These are phyloP conservation scores for Fusarium albidum DNA, from an alignment of 2,329 filamentous ascomycete genomes.

Conservation along the genomic window DNA sequence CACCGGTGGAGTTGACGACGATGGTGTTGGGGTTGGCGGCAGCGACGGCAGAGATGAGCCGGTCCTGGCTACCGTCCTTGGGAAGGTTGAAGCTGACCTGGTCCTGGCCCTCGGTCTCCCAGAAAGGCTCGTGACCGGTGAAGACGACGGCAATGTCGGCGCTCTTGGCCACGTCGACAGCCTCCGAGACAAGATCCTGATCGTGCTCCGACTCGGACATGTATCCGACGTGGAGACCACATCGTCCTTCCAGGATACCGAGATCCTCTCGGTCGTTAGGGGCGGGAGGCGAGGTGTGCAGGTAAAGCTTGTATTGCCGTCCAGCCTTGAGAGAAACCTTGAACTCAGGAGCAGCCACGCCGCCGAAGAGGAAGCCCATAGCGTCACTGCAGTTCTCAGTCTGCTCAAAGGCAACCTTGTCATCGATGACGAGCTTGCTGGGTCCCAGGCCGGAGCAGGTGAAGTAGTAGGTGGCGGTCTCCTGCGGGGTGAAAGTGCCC, in stretches of 20 bases:
- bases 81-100: conserved; percentile 77
- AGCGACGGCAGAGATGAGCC: conserved; percentile 64
- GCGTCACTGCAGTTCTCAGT: conserved; percentile 42
- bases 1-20: conserved; percentile 71
- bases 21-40: conserved; percentile 66
- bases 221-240: conserved; percentile 44
- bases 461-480: conserved; percentile 44
- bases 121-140: conserved; percentile 65
- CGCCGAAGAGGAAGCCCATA: conserved; percentile 47
- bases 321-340: conserved; percentile 42
- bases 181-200: conserved; percentile 52
- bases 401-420: conserved; percentile 43
- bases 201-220: conserved; percentile 46
- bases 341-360: conserved; percentile 41
- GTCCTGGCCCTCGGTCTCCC: conserved; percentile 67
- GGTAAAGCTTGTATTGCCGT: conserved; percentile 42
- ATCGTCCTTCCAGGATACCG: conserved; percentile 45
- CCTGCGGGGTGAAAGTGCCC: conserved; percentile 42
- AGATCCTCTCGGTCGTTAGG: conserved; percentile 34
- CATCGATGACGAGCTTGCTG: conserved; percentile 43
- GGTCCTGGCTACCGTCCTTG: conserved; percentile 64
- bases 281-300: conserved; percentile 43
- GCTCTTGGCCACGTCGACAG: conserved; percentile 64
- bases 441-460: conserved; percentile 43
- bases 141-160: conserved; percentile 64